A percentile compares a stretch with the other conserved stretches of the same genome.
Conservation (phyloP, 352 stramenopile genomes). For the Phytophthora europaea region DNA sequence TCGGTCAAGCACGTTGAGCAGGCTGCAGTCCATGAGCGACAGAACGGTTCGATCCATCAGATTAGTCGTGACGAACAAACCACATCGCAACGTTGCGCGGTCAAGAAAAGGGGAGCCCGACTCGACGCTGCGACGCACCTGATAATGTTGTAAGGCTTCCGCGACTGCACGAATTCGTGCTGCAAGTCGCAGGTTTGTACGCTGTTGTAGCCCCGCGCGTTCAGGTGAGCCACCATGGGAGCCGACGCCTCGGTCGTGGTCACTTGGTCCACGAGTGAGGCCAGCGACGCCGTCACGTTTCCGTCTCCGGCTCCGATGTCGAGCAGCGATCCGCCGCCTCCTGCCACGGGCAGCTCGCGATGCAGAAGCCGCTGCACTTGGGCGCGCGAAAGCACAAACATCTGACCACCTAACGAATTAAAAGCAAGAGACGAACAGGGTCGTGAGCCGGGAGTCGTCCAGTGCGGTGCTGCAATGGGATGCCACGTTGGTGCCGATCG, state of each 20-base stretch:
- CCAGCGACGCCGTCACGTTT: constrained; percentile 84
- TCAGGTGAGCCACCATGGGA: constrained; percentile 85
- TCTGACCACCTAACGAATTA: constrained; percentile 74
- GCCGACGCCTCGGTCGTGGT: constrained; percentile 80
- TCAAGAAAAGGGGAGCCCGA: constrained; percentile 32
- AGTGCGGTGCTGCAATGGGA: constrained; percentile 22
- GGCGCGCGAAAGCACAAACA: constrained; percentile 85
- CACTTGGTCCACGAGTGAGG: constrained; percentile 77
- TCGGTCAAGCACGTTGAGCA: constrained; percentile 88
- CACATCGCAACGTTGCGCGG: constrained; percentile 33
- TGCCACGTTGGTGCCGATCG: constrained; percentile 7
- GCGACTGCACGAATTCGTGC: constrained; percentile 71
- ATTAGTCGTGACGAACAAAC: constrained; percentile 37
- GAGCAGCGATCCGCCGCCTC: constrained; percentile 56
- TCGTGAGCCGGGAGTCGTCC: constrained; percentile 21
- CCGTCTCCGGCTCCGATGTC: constrained; percentile 88
- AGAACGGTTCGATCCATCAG: constrained; percentile 19
- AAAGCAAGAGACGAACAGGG: constrained; percentile 15
- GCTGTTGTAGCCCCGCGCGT: constrained; percentile 80
- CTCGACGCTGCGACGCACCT: constrained; percentile 50
- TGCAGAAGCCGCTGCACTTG: constrained; percentile 78
- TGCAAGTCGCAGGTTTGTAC: constrained; percentile 78
- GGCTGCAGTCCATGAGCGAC: constrained; percentile 36
- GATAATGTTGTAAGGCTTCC: constrained; percentile 85
- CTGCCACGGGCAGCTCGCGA: constrained; percentile 48